Evolutionary conservation across 2,329 filamentous ascomycete species (phyloP).

Genomic region (Elsinoe perseae): DNA sequence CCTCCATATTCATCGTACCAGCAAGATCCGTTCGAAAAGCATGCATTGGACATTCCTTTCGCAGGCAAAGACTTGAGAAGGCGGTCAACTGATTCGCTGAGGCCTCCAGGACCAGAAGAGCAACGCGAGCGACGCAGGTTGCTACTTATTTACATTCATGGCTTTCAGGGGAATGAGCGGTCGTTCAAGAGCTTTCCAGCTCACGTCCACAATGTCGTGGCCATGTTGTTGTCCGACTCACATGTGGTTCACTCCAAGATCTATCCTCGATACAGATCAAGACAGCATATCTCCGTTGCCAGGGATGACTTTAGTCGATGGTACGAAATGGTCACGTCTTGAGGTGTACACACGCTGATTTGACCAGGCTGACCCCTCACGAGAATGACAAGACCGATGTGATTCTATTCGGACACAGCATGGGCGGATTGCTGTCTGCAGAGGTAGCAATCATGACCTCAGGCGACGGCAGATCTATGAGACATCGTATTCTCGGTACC

Average conservation of each 20-base stretch:
- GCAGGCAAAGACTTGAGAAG: slow-evolving; percentile 35
- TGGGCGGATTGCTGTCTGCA: slow-evolving; percentile 76
- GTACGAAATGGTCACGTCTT: slow-evolving; percentile 32
- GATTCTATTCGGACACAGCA: slow-evolving; percentile 77
- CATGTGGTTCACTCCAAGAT: slow-evolving; percentile 82
- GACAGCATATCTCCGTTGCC: slow-evolving; percentile 62
- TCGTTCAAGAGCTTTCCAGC: slow-evolving; percentile 84
- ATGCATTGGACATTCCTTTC: slow-evolving; percentile 20
- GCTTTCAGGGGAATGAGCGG: slow-evolving; percentile 81
- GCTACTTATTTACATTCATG: slow-evolving; percentile 77
- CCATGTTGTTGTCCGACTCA: slow-evolving; percentile 57
- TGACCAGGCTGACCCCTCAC: slow-evolving; percentile 61
- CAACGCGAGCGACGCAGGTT: slow-evolving; percentile 46
- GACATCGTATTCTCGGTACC: slow-evolving; percentile 70
- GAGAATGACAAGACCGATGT: slow-evolving; percentile 68
- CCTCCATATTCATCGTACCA: slow-evolving; percentile 16
- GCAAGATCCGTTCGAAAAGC: neutral
- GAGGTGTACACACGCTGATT: neutral
- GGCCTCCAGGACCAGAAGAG: slow-evolving; percentile 30
- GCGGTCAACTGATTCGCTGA: slow-evolving; percentile 40
- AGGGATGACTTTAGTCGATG: slow-evolving; percentile 77
- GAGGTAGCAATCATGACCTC: slow-evolving; percentile 61
- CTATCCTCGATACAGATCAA: slow-evolving; percentile 72
- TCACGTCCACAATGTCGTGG: slow-evolving; percentile 71
- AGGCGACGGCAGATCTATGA: slow-evolving; percentile 40